Evolutionary conservation across 495 filamentous ascomycete genomes (phyloP).

Genomic region (Wilcoxina mikolae): DNA sequence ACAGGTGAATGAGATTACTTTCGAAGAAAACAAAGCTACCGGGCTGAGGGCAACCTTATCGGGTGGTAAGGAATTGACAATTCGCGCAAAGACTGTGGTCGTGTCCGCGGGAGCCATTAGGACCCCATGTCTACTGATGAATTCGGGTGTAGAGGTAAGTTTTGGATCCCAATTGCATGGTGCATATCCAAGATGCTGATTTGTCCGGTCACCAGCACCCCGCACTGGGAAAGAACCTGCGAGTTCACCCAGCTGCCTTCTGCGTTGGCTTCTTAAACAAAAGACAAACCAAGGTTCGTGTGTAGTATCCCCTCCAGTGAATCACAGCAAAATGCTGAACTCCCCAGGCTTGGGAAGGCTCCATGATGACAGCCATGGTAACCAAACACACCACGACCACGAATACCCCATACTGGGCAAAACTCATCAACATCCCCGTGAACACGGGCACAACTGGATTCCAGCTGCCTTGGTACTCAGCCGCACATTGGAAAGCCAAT

Average conservation of each 20-base stretch:
- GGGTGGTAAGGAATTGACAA: not conserved
- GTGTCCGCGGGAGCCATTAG: slow-evolving; percentile 58
- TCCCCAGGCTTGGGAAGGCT: slow-evolving; percentile 22
- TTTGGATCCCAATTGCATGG: too few species aligned
- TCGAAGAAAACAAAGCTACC: not conserved
- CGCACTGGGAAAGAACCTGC: slow-evolving; percentile 71
- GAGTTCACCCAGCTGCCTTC: slow-evolving; percentile 58
- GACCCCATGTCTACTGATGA: slow-evolving; percentile 59
- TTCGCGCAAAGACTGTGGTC: slow-evolving; percentile 29
- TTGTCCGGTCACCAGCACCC: slow-evolving; percentile 53
- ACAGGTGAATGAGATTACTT: too few species aligned
- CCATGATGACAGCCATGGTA: slow-evolving; percentile 59
- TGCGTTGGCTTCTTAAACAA: slow-evolving; percentile 44
- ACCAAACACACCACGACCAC: slow-evolving; percentile 70
- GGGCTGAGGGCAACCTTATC: not conserved
- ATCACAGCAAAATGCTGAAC: too few species aligned
- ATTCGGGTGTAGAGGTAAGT: too few species aligned
- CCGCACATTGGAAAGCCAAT: not conserved
- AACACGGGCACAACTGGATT: slow-evolving; percentile 1
- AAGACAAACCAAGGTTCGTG: too few species aligned
- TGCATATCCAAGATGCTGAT: too few species aligned
- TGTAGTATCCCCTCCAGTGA: too few species aligned
- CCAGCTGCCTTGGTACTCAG: slow-evolving; percentile 3
- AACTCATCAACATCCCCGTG: slow-evolving; percentile 59
- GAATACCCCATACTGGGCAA: slow-evolving; percentile 64